These are phyloP conservation scores for Fraxinus paxiana DNA, from an alignment of 305 asterid genomes.

Conservation along the genomic window DNA sequence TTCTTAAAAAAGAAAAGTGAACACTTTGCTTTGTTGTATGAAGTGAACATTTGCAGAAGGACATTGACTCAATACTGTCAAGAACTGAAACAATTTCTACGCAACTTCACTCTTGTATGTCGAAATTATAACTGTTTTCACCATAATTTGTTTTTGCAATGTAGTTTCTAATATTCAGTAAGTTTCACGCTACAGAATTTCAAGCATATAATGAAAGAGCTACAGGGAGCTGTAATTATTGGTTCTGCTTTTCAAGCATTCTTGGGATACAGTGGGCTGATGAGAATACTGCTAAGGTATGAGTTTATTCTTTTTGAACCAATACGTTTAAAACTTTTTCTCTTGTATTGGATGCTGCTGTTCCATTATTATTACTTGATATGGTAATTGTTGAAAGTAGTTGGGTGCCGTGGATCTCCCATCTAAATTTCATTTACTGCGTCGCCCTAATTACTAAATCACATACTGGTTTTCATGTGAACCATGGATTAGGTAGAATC, in stretches of 20 bases:
- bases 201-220: slow-evolving; percentile 93
- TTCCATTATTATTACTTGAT: neutral
- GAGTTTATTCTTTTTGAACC: slow-evolving; percentile 5
- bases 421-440: neutral
- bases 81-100: neutral
- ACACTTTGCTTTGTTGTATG: neutral
- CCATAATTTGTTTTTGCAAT: neutral
- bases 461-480: neutral
- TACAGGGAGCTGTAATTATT: slow-evolving; percentile 91
- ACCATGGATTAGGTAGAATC: neutral
- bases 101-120: neutral
- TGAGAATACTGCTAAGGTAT: slow-evolving; percentile 72
- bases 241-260: slow-evolving; percentile 91
- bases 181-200: slow-evolving; percentile 59
- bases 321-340: neutral
- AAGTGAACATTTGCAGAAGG: slow-evolving; percentile 11
- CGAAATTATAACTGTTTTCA: neutral
- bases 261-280: slow-evolving; percentile 87
- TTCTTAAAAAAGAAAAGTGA: neutral
- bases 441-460: neutral
- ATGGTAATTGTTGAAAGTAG: neutral
- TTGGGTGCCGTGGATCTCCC: neutral
- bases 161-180: neutral
- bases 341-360: neutral
- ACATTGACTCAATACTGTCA: neutral